phyloP scores from a whole-genome alignment of 2,329 filamentous ascomycete genomes.

The Fusarium equiseti region DNA sequence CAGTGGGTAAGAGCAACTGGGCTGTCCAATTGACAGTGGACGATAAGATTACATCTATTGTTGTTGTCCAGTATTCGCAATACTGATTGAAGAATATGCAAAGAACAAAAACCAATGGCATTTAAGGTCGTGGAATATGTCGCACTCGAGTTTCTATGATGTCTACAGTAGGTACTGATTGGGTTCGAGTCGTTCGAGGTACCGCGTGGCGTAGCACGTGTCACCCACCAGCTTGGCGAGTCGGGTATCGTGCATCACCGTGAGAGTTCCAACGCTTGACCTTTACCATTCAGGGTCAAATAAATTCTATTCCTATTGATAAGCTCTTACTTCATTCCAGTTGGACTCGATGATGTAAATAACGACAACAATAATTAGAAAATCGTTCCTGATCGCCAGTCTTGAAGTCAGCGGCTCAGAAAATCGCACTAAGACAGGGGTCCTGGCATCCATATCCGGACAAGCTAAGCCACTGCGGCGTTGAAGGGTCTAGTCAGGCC shows the following conservation, averaged over 20 bases:
- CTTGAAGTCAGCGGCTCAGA: conserved; percentile 17
- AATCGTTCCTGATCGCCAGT: conserved; percentile 2
- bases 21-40: background rate
- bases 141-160: background rate
- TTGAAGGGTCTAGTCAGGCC: conserved; percentile 30
- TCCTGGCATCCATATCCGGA: conserved; percentile 21
- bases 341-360: conserved; percentile 2
- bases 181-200: background rate
- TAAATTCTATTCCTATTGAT: background rate
- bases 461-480: conserved; percentile 42
- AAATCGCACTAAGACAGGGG: conserved; percentile 25
- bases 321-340: background rate
- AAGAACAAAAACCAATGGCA: too few relatives aligned
- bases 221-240: background rate
- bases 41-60: background rate
- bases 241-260: background rate
- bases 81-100: background rate
- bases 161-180: too few relatives aligned
- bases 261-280: background rate
- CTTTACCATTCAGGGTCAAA: background rate
- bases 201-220: background rate
- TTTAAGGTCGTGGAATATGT: background rate
- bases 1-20: background rate
- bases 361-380: background rate
- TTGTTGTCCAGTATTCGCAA: too few relatives aligned